A percentile compares a stretch with the other conserved stretches of the same genome.
Conservation (phyloP, 305 asterid species). For the Rubia balearica region DNA sequence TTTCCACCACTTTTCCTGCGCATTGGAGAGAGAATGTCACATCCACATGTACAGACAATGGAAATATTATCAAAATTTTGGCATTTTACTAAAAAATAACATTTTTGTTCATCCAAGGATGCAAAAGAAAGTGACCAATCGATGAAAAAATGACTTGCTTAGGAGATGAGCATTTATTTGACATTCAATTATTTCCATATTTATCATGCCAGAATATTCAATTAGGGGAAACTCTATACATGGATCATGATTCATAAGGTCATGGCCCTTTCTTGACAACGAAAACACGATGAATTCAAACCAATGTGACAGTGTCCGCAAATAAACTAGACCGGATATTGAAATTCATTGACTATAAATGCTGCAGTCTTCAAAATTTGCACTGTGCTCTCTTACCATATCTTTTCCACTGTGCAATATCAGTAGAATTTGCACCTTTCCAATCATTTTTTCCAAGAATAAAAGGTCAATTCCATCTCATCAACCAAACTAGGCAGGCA, state of each 20-base stretch:
- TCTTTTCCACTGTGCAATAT: background rate
- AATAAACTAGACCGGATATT: background rate
- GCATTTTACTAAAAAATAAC: background rate
- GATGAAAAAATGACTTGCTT: constrained; percentile 12
- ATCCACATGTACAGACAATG: constrained; percentile 11
- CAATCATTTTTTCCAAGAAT: constrained; percentile 6
- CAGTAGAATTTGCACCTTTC: background rate
- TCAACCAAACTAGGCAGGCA: background rate
- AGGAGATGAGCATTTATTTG: constrained; percentile 14
- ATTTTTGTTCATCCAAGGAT: background rate
- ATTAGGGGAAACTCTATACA: background rate
- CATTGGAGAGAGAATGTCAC: constrained; percentile 17
- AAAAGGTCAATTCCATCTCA: background rate
- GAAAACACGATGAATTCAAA: background rate
- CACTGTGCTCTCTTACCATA: background rate
- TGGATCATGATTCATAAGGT: background rate
- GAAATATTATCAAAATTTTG: background rate
- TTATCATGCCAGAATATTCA: background rate
- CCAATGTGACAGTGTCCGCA: background rate
- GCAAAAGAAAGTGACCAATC: constrained; percentile 14
- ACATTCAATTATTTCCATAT: constrained; percentile 12
- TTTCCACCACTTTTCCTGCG: constrained; percentile 35
- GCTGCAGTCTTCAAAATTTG: background rate
- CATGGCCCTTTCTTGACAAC: background rate
- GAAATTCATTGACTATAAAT: background rate